A percentile compares a stretch with the other conserved stretches of the same genome.
Evolutionary conservation across 805 yeast genomes (phyloP).

Genomic region (Candida oleophila): DNA sequence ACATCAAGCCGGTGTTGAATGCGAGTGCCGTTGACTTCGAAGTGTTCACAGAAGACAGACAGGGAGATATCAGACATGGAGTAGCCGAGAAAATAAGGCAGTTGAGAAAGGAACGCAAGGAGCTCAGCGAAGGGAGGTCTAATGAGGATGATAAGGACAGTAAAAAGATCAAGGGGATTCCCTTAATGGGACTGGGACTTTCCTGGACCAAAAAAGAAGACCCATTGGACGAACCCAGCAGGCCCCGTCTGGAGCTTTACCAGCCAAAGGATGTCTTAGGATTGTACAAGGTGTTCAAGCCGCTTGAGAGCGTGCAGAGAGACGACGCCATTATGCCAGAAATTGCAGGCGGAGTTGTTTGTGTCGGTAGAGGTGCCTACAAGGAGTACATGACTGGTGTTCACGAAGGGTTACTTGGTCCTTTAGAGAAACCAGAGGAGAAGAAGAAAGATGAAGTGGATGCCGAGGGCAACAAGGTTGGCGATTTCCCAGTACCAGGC

Average conservation of each 20-base stretch:
- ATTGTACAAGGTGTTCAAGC: conserved; percentile 39
- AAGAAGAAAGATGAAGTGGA: conserved; percentile 4
- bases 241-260: conserved; percentile 37
- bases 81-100: conserved; percentile 84
- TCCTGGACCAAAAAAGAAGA: conserved; percentile 20
- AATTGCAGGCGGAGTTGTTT: conserved; percentile 79
- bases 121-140: background rate
- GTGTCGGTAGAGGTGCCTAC: conserved; percentile 94
- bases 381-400: conserved; percentile 89
- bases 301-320: conserved; percentile 42
- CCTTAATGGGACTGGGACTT: background rate
- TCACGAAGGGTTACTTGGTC: conserved; percentile 94
- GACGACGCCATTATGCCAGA: conserved; percentile 42
- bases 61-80: conserved; percentile 79
- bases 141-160: too few relatives aligned
- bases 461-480: conserved; percentile 1
- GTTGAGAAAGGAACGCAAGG: conserved; percentile 46
- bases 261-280: conserved; percentile 54
- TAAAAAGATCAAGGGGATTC: conserved; percentile 1
- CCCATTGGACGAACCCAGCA: conserved; percentile 26
- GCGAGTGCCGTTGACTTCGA: conserved; percentile 85
- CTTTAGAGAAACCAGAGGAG: conserved; percentile 54
- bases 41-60: conserved; percentile 71
- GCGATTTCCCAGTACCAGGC: conserved; percentile 23
- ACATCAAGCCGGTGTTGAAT: conserved; percentile 80